Conservation (phyloP, 2,329 filamentous ascomycete genomes). For the Alternaria longipes region DNA sequence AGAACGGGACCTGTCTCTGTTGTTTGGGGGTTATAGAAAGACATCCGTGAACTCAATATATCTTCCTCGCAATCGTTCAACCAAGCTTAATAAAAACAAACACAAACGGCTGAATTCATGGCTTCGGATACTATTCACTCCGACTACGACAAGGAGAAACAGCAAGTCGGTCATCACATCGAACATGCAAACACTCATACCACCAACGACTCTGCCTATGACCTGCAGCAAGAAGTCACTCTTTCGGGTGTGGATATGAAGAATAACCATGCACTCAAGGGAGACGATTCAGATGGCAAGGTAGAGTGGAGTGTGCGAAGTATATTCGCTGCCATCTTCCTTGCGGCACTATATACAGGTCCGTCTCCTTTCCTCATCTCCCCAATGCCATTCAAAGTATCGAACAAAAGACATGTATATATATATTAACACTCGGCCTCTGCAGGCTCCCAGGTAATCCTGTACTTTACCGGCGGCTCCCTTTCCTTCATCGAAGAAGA, state of each 20-base stretch:
- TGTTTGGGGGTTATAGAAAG: neutral
- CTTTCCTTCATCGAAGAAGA: constrained; percentile 44
- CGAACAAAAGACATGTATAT: neutral
- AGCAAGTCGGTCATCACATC: constrained; percentile 33
- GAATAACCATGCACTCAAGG: constrained; percentile 49
- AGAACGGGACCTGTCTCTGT: neutral
- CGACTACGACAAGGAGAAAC: constrained; percentile 35
- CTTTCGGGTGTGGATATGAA: constrained; percentile 46
- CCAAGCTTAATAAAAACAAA: too few species aligned
- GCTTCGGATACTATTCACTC: constrained; percentile 4
- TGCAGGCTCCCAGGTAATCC: constrained; percentile 45
- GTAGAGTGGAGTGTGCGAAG: constrained; percentile 48
- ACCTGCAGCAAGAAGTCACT: constrained; percentile 36
- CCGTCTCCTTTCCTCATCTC: neutral
- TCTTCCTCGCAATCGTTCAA: neutral
- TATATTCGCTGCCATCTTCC: constrained; percentile 48
- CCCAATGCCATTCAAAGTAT: too few species aligned
- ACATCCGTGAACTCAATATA: neutral
- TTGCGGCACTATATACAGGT: constrained; percentile 51
- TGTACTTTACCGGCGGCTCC: constrained; percentile 48
- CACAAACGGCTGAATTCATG: neutral
- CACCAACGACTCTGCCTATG: constrained; percentile 30
- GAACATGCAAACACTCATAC: constrained; percentile 33
- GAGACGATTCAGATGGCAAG: constrained; percentile 54
- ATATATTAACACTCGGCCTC: neutral